Percentiles rank a stretch among this genome's conserved stretches.
Conservation (phyloP, 805 yeast species). For the Blastobotrys terrestris region DNA sequence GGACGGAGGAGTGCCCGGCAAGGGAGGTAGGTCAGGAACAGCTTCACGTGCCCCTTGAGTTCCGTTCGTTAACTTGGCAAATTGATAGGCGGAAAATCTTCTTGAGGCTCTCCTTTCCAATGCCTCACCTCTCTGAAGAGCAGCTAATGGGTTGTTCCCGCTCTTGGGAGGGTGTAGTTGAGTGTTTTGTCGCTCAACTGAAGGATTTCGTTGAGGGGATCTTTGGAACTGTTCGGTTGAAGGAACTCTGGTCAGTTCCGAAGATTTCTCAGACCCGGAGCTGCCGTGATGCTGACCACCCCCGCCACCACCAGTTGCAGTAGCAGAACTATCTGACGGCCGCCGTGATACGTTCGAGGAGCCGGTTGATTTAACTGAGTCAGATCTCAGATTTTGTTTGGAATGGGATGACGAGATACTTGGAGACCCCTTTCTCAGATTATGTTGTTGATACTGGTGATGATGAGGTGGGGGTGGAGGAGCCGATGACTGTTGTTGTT, state of each 20-base stretch:
- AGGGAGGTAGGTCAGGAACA: slow-evolving; percentile 23
- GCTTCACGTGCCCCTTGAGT: slow-evolving; percentile 23
- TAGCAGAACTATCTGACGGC: not conserved
- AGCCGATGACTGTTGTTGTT: slow-evolving; percentile 9
- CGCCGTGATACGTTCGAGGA: not conserved
- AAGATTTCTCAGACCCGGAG: not conserved
- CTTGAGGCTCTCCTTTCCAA: slow-evolving; percentile 90
- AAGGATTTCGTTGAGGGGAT: not conserved
- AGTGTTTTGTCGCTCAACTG: not conserved
- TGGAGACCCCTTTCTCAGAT: not conserved
- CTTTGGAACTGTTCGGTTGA: not conserved
- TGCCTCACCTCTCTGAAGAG: slow-evolving; percentile 75
- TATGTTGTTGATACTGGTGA: not conserved
- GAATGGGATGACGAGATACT: not conserved
- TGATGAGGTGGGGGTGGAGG: slow-evolving; percentile 5
- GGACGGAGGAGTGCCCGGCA: slow-evolving; percentile 17
- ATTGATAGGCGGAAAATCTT: slow-evolving; percentile 89
- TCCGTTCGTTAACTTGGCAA: slow-evolving; percentile 59
- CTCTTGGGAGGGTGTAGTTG: not conserved
- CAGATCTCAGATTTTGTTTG: not conserved
- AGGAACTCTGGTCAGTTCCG: not conserved
- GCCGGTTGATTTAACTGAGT: not conserved
- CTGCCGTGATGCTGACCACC: too few relatives aligned
- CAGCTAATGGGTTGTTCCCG: slow-evolving; percentile 55
- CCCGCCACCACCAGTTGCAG: too few relatives aligned